Base-by-base conservation (phyloP, 2,329 filamentous ascomycete species). In the Fusarium vanettenii region DNA sequence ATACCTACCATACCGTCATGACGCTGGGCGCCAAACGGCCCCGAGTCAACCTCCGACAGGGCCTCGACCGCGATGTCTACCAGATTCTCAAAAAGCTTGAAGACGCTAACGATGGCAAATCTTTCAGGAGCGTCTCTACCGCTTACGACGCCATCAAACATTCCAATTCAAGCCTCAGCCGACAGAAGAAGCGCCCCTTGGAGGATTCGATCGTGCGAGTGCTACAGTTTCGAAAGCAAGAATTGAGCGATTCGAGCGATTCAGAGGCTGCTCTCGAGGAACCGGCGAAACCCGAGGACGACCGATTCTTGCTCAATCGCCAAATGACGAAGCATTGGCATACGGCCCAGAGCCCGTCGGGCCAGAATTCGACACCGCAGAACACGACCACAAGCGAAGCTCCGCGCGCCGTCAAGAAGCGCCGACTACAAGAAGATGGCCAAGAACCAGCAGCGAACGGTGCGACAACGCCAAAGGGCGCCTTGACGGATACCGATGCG, bases 191-290 rank as follows among this genome's bases (percentile, higher is more conserved):
- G 82, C 92, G 92, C 70, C 87, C 93, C 0, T 85, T 98, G 1
- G 94, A 98, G 81, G 94, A 97, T 73, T 93, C 93, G 39, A 94
- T 98, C 73, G 95, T 97, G 71, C 88, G 94, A 9, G 94, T 95
- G 0, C 85, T 98, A 18, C 89, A 92, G 9, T 90, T 95, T 20
- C 86, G 96, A 6, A 92, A 92, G 74, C 90, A 94, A 75, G 89
- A 92, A 69, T 82, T 86, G 16, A 88, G 89, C 27, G 89, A 88
- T 5, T 85, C 87, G 33, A 87, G 87, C 60, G 88, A 89, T 37
- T 85, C 85, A 3, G 86, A 88, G 22, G 86, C 88, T 31, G 88
- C 81, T 66, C 83, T 81, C 74, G 90, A 82, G 80, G 87, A 80
- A 75, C 81, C 78, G 31, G 70, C 78, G 5, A 80, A 78, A 18